Conservation (phyloP, 2,329 filamentous ascomycete species). For the Curvularia hawaiiensis region DNA sequence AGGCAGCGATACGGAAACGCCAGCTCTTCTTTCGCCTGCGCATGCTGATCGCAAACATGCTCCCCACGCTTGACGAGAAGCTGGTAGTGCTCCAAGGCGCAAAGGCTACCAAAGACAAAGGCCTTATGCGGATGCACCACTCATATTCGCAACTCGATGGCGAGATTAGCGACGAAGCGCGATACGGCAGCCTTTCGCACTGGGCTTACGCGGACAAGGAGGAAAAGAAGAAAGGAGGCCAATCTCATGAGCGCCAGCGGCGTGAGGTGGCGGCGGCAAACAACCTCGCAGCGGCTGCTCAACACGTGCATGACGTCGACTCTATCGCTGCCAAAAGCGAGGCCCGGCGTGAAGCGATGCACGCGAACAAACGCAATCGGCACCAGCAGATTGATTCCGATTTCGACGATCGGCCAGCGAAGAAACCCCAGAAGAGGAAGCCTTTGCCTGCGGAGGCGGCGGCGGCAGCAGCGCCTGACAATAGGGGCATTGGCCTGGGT, state of each 20-base stretch:
- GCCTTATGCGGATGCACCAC: conserved; percentile 82
- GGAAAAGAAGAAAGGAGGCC: conserved; percentile 60
- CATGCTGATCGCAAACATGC: conserved; percentile 79
- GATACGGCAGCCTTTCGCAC: conserved; percentile 87
- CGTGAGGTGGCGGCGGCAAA: conserved; percentile 80
- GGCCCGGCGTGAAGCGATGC: conserved; percentile 79
- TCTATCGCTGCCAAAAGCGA: conserved; percentile 81
- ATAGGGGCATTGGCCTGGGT: conserved; percentile 64
- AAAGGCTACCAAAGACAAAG: conserved; percentile 84
- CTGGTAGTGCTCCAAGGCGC: conserved; percentile 95
- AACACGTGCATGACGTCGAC: conserved; percentile 79
- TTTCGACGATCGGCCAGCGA: conserved; percentile 70
- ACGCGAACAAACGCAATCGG: conserved; percentile 72
- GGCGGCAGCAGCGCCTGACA: conserved; percentile 46
- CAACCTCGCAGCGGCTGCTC: conserved; percentile 70
- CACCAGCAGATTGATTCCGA: conserved; percentile 79
- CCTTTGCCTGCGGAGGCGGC: conserved; percentile 55
- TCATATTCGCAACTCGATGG: conserved; percentile 84
- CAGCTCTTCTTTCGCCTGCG: conserved; percentile 80
- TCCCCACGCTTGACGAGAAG: conserved; percentile 93
- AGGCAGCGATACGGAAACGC: conserved; percentile 67
- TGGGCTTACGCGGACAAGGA: conserved; percentile 93
- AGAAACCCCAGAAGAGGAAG: conserved; percentile 69
- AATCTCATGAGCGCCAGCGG: conserved; percentile 73
- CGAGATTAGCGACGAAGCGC: conserved; percentile 93